These are phyloP conservation scores for Candida ficus DNA, from an alignment of 805 yeast genomes.

Conservation along the genomic window DNA sequence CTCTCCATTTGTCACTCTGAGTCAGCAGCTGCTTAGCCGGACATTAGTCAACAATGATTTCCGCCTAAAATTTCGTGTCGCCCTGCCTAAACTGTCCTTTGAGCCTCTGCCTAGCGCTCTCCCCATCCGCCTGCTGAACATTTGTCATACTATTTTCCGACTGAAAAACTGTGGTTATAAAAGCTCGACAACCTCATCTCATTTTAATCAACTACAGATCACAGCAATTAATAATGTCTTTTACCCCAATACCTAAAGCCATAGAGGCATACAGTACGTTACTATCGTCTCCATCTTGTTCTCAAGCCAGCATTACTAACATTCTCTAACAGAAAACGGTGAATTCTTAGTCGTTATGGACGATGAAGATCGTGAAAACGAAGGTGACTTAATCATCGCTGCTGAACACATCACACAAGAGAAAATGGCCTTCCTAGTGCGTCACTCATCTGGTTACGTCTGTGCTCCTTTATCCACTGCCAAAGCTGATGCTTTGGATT, in stretches of 20 bases:
- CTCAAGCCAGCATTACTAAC: conserved; percentile 3
- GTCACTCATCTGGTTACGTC: conserved; percentile 84
- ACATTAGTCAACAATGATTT: too few relatives aligned
- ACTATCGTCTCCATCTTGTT: too few relatives aligned
- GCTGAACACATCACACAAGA: conserved; percentile 74
- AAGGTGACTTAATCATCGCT: conserved; percentile 95
- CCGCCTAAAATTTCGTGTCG: too few relatives aligned
- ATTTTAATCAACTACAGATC: background rate
- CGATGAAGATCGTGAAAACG: conserved; percentile 93
- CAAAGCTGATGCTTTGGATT: conserved; percentile 72
- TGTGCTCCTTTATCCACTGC: conserved; percentile 82
- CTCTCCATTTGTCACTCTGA: too few relatives aligned
- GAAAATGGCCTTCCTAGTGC: conserved; percentile 91
- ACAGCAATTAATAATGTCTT: conserved; percentile 19
- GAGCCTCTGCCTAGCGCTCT: background rate
- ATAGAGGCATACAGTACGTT: conserved; percentile 56
- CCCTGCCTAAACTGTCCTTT: too few relatives aligned
- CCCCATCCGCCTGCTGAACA: background rate
- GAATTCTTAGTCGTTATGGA: conserved; percentile 93
- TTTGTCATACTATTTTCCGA: background rate
- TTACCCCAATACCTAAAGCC: conserved; percentile 63
- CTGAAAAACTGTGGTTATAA: conserved; percentile 4
- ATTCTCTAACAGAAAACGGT: conserved; percentile 18
- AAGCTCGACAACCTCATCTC: background rate
- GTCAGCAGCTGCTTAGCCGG: too few relatives aligned